Base-by-base conservation (phyloP, 495 filamentous ascomycete species). In the Daldinia decipiens region DNA sequence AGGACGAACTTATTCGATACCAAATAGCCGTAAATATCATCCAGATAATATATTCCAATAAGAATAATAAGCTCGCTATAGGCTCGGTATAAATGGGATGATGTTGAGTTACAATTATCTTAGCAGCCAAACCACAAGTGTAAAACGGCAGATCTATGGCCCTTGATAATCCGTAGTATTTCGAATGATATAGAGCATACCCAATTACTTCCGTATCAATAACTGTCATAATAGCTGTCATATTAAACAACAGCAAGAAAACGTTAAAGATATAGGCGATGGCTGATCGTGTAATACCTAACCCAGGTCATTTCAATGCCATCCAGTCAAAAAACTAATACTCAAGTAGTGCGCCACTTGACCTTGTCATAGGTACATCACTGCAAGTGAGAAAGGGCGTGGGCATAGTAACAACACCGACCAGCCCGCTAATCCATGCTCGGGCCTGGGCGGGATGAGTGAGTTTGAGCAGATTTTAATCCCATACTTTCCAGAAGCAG, bases 401-500 rank as follows among this genome's bases (percentile, higher is more conserved):
- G 32, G 12, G 21, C n/a, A 39, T 24, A 57, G 9, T 13, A 27
- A 24, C 26, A 57, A 26, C 12, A 12, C 31, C 58, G n/a, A 9
- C 24, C 29, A 39, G 47, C n/a, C 40, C 57, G 29, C 32, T 21
- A 31, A 59, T 12, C 52, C 65, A 59, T 61, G 36, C 36, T 6
- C 32, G 51, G 12, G 56, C 34, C n/a, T 12, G 50, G 47, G n/a
- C n/a, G 21, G 56, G 3, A 6, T 68, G 65, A 62, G 65, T 39
- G 40, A 38, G 65, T 68, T 68, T 68, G 65, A 68, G 65, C 65
- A 68, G 65, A 68, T 68, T 67, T 61, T 51, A 32, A 56, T 68
- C 65, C 65, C 19, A 50, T 31, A 51, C 19, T 62, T 67, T 62
- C 65, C 58, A 50, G 31, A 68, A 62, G 29, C 38, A 57, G 65